Conservation (phyloP, 2,329 filamentous ascomycete genomes). For the Fusarium keratoplasticum region DNA sequence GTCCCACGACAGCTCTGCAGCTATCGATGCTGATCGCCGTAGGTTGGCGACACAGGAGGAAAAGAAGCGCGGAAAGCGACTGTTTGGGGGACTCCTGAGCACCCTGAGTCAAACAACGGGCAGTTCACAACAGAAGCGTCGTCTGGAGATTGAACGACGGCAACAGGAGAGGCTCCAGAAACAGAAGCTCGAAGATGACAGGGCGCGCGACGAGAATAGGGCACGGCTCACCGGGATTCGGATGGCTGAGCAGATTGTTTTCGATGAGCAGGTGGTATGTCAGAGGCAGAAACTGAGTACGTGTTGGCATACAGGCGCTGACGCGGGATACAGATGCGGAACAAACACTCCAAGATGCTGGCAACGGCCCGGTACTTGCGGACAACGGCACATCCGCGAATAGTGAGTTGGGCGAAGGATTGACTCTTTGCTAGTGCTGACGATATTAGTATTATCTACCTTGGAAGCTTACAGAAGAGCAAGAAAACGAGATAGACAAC, state of each 20-base stretch:
- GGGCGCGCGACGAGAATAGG: conserved; percentile 72
- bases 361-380: conserved; percentile 78
- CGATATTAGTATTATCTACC: conserved; percentile 81
- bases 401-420: conserved; percentile 68
- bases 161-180: conserved; percentile 81
- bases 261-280: conserved; percentile 82
- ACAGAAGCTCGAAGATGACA: conserved; percentile 78
- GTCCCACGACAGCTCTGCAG: conserved; percentile 15
- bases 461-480: conserved; percentile 76
- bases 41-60: conserved; percentile 69
- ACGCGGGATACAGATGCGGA: conserved; percentile 74
- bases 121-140: conserved; percentile 73
- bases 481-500: conserved; percentile 76
- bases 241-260: conserved; percentile 76
- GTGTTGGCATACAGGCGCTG: conserved; percentile 8
- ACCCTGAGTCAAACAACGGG: conserved; percentile 80
- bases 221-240: conserved; percentile 71
- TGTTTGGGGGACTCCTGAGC: conserved; percentile 86
- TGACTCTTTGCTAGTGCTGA: conserved; percentile 10
- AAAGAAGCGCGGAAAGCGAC: conserved; percentile 82
- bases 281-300: not conserved
- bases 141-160: conserved; percentile 83
- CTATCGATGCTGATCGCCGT: conserved; percentile 35
- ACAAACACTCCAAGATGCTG: conserved; percentile 78
- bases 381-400: conserved; percentile 76